Evolutionary conservation across 2,329 filamentous ascomycete genomes (phyloP).

Genomic region (Stagonosporopsis vannaccii): DNA sequence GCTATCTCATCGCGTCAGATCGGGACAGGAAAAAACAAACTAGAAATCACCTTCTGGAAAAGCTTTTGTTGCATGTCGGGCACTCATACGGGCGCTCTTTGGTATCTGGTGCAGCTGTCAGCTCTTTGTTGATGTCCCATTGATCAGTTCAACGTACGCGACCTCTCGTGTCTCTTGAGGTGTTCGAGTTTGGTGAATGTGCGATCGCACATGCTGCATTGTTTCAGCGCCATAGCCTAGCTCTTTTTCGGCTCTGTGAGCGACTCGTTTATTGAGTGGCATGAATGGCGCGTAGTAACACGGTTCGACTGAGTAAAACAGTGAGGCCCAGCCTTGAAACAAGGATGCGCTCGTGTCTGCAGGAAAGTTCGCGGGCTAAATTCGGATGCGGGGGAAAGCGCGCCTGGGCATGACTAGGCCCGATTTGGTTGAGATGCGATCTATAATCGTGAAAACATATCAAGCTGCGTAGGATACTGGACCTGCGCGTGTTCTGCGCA

Average conservation of each 20-base stretch:
- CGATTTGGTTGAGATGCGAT: slow-evolving; percentile 1
- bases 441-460: not conserved
- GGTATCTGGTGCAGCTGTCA: slow-evolving; percentile 54
- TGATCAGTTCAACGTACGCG: slow-evolving; percentile 53
- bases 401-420: slow-evolving; percentile 11
- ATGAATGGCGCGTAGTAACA: slow-evolving; percentile 21
- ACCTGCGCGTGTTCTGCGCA: not conserved
- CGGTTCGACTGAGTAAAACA: slow-evolving; percentile 15
- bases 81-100: slow-evolving; percentile 64
- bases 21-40: slow-evolving; percentile 19
- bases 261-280: slow-evolving; percentile 13
- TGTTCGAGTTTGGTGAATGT: slow-evolving; percentile 64
- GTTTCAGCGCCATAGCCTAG: slow-evolving; percentile 46
- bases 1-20: slow-evolving; percentile 43
- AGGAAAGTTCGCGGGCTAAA: slow-evolving; percentile 11
- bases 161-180: slow-evolving; percentile 63
- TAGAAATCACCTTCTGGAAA: slow-evolving; percentile 58
- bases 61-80: slow-evolving; percentile 61
- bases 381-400: slow-evolving; percentile 15
- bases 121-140: slow-evolving; percentile 8
- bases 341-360: slow-evolving; percentile 19
- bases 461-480: not conserved
- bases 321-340: slow-evolving; percentile 7
- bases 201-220: slow-evolving; percentile 58
- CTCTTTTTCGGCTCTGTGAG: slow-evolving; percentile 21